Evolutionary conservation across 2,329 filamentous ascomycete genomes (phyloP).

Genomic region (Cladosporium sp.): DNA sequence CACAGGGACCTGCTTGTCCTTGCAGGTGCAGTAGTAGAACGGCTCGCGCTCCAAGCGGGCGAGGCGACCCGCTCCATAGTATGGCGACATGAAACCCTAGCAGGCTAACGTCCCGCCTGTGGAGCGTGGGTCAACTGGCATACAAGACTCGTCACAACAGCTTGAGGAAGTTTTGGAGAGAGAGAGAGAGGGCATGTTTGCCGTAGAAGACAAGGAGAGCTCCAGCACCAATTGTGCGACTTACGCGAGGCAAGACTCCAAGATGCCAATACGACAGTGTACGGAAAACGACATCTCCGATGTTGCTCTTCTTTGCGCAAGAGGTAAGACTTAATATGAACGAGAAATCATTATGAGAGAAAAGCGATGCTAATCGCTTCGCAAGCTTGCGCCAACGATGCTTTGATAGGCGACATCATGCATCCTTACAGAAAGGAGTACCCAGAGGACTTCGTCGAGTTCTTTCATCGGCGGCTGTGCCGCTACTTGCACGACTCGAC

Average conservation of each 20-base stretch:
- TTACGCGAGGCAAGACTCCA: too few relatives aligned
- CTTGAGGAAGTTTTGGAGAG: not conserved
- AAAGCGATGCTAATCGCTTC: too few relatives aligned
- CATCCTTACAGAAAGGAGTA: conserved; percentile 28
- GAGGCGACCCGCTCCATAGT: not conserved
- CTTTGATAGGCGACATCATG: conserved; percentile 31
- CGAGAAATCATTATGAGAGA: too few relatives aligned
- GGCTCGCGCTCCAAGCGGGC: too few relatives aligned
- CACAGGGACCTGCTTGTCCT: not conserved
- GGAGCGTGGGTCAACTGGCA: too few relatives aligned
- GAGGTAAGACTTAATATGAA: too few relatives aligned
- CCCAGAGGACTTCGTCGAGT: conserved; percentile 28
- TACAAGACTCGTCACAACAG: too few relatives aligned
- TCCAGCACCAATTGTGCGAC: too few relatives aligned
- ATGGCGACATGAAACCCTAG: not conserved
- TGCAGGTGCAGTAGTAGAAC: not conserved
- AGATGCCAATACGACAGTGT: not conserved
- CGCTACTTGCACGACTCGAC: not conserved
- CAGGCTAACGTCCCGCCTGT: not conserved
- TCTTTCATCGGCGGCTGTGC: conserved; percentile 15
- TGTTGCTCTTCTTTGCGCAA: not conserved
- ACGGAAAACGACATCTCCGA: not conserved
- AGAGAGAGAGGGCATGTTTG: too few relatives aligned
- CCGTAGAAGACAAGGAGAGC: too few relatives aligned
- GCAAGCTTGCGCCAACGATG: conserved; percentile 31